A percentile compares a stretch with the other conserved stretches of the same genome.
phyloP scores from a whole-genome alignment of 805 yeast genomes.

The Kodamaea nitidulidarum region DNA sequence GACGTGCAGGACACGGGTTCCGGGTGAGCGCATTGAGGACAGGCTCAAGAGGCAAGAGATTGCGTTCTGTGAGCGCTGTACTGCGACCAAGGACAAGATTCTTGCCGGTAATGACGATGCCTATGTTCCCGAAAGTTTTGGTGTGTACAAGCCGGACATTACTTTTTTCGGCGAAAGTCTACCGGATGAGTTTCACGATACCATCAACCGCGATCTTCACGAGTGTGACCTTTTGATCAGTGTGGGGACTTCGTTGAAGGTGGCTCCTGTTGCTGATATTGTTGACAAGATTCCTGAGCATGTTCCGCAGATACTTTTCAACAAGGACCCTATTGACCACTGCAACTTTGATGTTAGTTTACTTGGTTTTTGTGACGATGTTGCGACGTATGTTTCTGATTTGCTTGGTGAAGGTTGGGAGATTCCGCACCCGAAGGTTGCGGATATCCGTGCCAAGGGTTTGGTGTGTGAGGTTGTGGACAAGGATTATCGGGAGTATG shows the following conservation, averaged over 20 bases:
- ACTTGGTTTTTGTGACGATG: slow-evolving; percentile 81
- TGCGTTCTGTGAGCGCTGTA: slow-evolving; percentile 71
- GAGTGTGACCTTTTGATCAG: slow-evolving; percentile 77
- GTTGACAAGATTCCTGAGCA: slow-evolving; percentile 67
- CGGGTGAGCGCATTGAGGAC: slow-evolving; percentile 61
- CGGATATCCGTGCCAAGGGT: slow-evolving; percentile 12
- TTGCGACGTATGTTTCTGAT: slow-evolving; percentile 53
- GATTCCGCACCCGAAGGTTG: slow-evolving; percentile 28
- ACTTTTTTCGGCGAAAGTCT: slow-evolving; percentile 87
- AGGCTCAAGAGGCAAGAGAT: slow-evolving; percentile 56
- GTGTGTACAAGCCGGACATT: slow-evolving; percentile 89
- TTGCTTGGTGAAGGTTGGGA: slow-evolving; percentile 26
- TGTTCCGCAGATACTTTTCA: slow-evolving; percentile 81
- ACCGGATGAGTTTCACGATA: slow-evolving; percentile 64
- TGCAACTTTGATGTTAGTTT: slow-evolving; percentile 74
- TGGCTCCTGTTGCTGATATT: slow-evolving; percentile 86
- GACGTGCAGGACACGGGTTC: slow-evolving; percentile 63
- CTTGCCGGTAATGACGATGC: slow-evolving; percentile 23
- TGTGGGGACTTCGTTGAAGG: slow-evolving; percentile 88
- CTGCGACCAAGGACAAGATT: slow-evolving; percentile 14
- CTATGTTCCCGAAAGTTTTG: slow-evolving; percentile 49
- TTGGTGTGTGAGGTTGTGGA: slow-evolving; percentile 10
- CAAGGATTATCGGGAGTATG: slow-evolving; percentile 13
- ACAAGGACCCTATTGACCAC: slow-evolving; percentile 70
- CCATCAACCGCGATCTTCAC: slow-evolving; percentile 53